Conservation (phyloP, 805 yeast genomes). For the Candida quercuum region DNA sequence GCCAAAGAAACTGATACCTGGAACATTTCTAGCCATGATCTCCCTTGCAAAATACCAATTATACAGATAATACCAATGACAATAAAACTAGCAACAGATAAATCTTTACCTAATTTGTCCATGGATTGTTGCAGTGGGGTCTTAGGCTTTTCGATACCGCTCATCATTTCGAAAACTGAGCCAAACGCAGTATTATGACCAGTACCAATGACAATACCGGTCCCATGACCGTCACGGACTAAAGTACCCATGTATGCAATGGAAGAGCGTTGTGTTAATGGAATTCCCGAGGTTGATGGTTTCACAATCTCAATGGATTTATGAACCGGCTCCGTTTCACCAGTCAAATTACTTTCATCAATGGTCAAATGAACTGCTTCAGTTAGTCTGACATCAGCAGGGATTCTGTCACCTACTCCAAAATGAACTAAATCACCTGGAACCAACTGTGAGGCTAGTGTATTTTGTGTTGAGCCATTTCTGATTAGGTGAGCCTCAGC, state of each 20-base stretch:
- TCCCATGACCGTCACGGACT: constrained; percentile 93
- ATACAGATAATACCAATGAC: constrained; percentile 90
- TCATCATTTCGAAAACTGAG: constrained; percentile 91
- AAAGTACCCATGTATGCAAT: constrained; percentile 97
- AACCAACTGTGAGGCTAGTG: constrained; percentile 80
- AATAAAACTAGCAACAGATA: constrained; percentile 76
- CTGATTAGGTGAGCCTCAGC: constrained; percentile 93
- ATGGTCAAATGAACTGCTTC: constrained; percentile 75
- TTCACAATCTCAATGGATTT: constrained; percentile 48
- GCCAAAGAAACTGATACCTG: constrained; percentile 96
- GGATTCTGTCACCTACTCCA: constrained; percentile 90
- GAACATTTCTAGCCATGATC: constrained; percentile 96
- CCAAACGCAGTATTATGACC: constrained; percentile 92
- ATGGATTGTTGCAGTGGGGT: constrained; percentile 93
- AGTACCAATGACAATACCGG: constrained; percentile 90
- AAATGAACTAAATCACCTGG: constrained; percentile 95
- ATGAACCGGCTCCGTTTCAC: constrained; percentile 85
- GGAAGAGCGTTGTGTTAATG: constrained; percentile 64
- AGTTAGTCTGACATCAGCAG: constrained; percentile 86
- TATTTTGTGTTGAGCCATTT: constrained; percentile 71
- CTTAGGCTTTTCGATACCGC: constrained; percentile 91
- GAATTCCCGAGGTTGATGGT: constrained; percentile 31
- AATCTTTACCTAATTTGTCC: constrained; percentile 92
- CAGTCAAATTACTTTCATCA: constrained; percentile 93
- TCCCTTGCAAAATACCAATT: constrained; percentile 87